These are phyloP conservation scores for Tylopilus sp. DNA, from an alignment of 768 basidiomycete species.

Conservation along the genomic window DNA sequence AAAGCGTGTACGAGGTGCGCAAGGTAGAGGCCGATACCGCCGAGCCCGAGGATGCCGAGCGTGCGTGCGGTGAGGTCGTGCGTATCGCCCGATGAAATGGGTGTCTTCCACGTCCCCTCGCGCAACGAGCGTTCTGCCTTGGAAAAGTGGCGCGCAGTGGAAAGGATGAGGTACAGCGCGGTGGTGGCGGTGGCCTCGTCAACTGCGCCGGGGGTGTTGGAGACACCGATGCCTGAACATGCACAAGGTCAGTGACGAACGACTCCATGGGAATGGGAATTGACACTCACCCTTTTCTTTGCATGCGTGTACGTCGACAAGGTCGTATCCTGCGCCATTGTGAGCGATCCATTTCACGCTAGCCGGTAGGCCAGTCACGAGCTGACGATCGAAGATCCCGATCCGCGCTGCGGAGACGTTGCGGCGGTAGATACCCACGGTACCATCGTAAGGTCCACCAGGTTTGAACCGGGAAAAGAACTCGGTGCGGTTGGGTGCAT, in stretches of 20 bases:
- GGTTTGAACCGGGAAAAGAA: conserved; percentile 42
- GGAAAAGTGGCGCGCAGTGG: conserved; percentile 71
- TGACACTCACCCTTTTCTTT: conserved; percentile 61
- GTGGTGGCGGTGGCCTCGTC: conserved; percentile 91
- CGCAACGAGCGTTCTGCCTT: conserved; percentile 53
- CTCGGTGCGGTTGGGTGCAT: conserved; percentile 41
- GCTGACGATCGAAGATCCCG: conserved; percentile 47
- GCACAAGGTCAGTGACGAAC: too few species aligned
- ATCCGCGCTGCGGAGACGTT: conserved; percentile 42
- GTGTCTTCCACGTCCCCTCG: conserved; percentile 57
- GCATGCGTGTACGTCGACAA: conserved; percentile 71
- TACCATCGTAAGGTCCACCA: conserved; percentile 46
- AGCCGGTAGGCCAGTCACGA: conserved; percentile 57
- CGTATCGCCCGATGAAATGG: conserved; percentile 42
- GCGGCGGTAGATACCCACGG: conserved; percentile 50
- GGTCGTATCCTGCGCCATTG: conserved; percentile 87
- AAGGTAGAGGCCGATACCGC: conserved; percentile 71
- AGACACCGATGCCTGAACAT: conserved; percentile 54
- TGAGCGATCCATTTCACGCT: conserved; percentile 81
- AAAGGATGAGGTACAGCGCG: conserved; percentile 78
- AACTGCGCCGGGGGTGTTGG: conserved; percentile 88
- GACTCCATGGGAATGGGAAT: neutral
- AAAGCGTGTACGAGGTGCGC: conserved; percentile 74
- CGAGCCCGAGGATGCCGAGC: conserved; percentile 70
- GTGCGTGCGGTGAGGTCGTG: conserved; percentile 69